Evolutionary conservation across 257 asterid species (phyloP).

Genomic region (Haberlea rhodopensis): DNA sequence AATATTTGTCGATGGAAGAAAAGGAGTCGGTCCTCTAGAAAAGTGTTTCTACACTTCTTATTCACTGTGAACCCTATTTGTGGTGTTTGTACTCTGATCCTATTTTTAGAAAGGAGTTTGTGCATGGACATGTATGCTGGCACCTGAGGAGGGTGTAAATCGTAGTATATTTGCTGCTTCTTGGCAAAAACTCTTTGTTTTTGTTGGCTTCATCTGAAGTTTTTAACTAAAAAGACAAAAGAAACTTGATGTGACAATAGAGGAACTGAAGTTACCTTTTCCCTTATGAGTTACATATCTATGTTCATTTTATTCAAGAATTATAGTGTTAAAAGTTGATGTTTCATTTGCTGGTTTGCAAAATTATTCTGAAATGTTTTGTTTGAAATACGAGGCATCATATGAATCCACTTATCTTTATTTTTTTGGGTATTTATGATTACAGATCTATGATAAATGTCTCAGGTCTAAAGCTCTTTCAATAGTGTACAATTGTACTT

Average conservation of each 20-base stretch:
- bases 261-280: constrained; percentile 5
- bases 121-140: constrained; percentile 3
- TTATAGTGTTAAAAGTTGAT: background rate
- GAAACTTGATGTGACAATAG: constrained; percentile 17
- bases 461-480: constrained; percentile 77
- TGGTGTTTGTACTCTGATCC: background rate
- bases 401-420: constrained; percentile 23
- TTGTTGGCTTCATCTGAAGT: constrained; percentile 14
- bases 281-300: background rate
- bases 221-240: constrained; percentile 3
- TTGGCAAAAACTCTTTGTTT: constrained; percentile 5
- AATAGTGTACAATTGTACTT: constrained; percentile 70
- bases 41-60: background rate
- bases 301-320: constrained; percentile 15
- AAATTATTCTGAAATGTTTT: constrained; percentile 8
- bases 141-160: background rate
- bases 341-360: constrained; percentile 10
- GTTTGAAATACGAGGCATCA: constrained; percentile 13
- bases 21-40: background rate
- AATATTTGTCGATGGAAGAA: background rate
- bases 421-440: constrained; percentile 10
- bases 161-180: constrained; percentile 6
- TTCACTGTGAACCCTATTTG: background rate
- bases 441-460: constrained; percentile 75
- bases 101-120: background rate